Percentiles rank a stretch among this genome's conserved stretches.
These are phyloP conservation scores for Amanita molliuscula DNA, from an alignment of 768 basidiomycete genomes.

Conservation along the genomic window DNA sequence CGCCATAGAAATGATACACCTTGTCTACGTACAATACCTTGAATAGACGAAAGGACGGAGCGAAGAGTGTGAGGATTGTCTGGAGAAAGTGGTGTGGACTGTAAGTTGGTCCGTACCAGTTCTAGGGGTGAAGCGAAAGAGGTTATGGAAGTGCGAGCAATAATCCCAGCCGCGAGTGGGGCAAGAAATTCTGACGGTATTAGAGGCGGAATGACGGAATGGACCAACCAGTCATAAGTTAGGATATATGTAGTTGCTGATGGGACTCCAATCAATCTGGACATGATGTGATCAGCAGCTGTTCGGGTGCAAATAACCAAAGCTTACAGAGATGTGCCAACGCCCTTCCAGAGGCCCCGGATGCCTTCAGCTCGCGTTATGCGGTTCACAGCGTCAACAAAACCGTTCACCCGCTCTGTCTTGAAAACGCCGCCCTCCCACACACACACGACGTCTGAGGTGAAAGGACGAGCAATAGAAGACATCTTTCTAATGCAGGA, in stretches of 20 bases:
- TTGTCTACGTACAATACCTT: slow-evolving; percentile 43
- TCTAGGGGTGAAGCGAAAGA: slow-evolving; percentile 82
- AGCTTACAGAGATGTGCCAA: slow-evolving; percentile 78
- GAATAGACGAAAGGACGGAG: slow-evolving; percentile 60
- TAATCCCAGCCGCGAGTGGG: slow-evolving; percentile 74
- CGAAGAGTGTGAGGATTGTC: slow-evolving; percentile 66
- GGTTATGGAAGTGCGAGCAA: slow-evolving; percentile 74
- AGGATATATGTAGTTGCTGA: slow-evolving; percentile 92
- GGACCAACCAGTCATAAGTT: slow-evolving; percentile 83
- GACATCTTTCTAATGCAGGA: slow-evolving; percentile 72
- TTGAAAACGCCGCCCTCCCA: slow-evolving; percentile 67
- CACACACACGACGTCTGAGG: slow-evolving; percentile 62
- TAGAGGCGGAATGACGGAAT: slow-evolving; percentile 49
- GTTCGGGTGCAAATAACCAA: not conserved
- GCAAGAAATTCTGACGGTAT: slow-evolving; percentile 41
- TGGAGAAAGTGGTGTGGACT: slow-evolving; percentile 71
- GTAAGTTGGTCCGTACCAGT: slow-evolving; percentile 87
- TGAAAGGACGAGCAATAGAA: slow-evolving; percentile 48
- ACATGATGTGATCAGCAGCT: slow-evolving; percentile 9
- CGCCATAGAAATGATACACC: slow-evolving; percentile 77
- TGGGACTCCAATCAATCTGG: slow-evolving; percentile 82
- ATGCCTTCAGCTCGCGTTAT: slow-evolving; percentile 77
- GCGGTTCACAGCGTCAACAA: slow-evolving; percentile 73
- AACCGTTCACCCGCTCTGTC: slow-evolving; percentile 71
- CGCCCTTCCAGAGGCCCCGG: slow-evolving; percentile 91